Base-by-base conservation (phyloP, 352 stramenopile genomes). In the Globisporangium paroecandrum region DNA sequence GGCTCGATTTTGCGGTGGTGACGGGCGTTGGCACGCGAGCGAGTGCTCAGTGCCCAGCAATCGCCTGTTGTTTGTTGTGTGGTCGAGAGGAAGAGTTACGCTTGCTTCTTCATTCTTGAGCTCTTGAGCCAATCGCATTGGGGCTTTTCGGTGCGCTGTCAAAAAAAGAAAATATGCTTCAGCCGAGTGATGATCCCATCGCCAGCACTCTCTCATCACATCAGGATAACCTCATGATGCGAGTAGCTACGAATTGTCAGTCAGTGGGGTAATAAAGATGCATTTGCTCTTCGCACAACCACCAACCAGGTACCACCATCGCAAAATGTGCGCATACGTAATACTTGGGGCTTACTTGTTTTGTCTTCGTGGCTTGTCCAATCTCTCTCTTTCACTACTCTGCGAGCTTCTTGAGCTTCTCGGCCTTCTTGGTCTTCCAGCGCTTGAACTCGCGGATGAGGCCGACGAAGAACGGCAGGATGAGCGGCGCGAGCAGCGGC, bases 381-480 rank as follows among this genome's bases (percentile, higher is more conserved):
- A 13, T n/a, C 6, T 10, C 51, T 58, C 2, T 43, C 27, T 10
- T 32, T 32, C 29, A 32, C 56, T 61, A 38, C 8, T 27, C 9
- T 22, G 69, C 65, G 20, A 36, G 20, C 22, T 69, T 59, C 29
- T 69, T 59, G 9, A 25, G 57, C 46, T 61, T 61, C 24, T 56
- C 60, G 4, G 66, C 60, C 15, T 36, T 43, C 61, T 89, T 89
- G 4, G 68, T 63, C 25, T 81, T 79, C 58, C 72, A 89, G 10
- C 78, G 79, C 71, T 82, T 87, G 22, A 74, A 59, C 53, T 90
- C 82, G 22, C 82, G 73, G 9, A 87, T 66, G 54, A 89, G 46
- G 2, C 82, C 82, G 43, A 89, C 58, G 41, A 90, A 58, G 62
- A 90, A 89, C 4, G 82, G 82, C 38, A 90, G 66, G 20, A 90